Base-by-base conservation (phyloP, 2,329 filamentous ascomycete species). In the Lecanicillium sp. region DNA sequence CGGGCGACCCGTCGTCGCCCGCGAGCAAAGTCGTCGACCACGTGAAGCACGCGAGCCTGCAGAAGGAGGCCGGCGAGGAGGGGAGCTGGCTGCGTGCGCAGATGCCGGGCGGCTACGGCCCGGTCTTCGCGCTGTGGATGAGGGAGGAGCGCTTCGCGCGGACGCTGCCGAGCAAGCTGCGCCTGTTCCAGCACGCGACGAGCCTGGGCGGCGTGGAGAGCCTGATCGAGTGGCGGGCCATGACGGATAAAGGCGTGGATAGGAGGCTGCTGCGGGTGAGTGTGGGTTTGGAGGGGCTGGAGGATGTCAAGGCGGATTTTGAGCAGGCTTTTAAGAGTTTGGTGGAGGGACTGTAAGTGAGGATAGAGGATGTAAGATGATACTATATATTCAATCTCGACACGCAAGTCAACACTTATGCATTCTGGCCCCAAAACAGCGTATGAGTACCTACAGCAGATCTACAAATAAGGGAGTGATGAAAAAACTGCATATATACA, bases 181-280 rank as follows among this genome's bases (percentile, higher is more conserved):
- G 73, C 2, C 75, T 95, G 37, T 97, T 97, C 71, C 88, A 95
- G 58, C 93, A 98, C 67, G 93, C 93, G 5, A 98, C 93, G 2
- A 94, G 87, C 64, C 68, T 97, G 23, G 93, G 93, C 2, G 91
- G 93, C 4, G 89, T 97, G 9, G 93, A 97, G 77, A 93, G 88
- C 60, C 68, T 97, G 71, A 90, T 98, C 57, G 93, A 98, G 76
- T 98, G 93, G 93, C 77, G 93, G 51, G 80, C 86, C 40, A 93
- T 98, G 88, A 84, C 83, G 51, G 93, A 98, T 71, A 59, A 67
- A 3, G 73, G 64, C 1, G 83, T 94, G 32, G 87, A 94, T 61
- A 78, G 74, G 60, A 73, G 79, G 50, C 65, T 97, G 63, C 60
- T 96, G 65, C 72, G 93, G 44, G 70, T 98, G 24, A 96, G 90